Evolutionary conservation across 192 early-diverging fungal genomes (phyloP).

Genomic region (Coemansia sp.): DNA sequence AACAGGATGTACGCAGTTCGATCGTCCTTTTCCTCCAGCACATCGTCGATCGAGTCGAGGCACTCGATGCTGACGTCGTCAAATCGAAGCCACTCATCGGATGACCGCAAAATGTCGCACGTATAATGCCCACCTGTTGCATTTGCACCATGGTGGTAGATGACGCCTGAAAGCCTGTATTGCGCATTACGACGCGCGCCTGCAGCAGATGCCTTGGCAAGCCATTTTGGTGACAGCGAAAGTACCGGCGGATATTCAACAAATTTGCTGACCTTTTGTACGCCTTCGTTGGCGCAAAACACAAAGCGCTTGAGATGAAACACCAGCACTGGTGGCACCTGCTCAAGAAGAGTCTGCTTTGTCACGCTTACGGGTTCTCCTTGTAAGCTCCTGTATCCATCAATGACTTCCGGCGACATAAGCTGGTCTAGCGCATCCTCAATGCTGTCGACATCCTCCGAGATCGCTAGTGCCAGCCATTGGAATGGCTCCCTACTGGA

Average conservation of each 20-base stretch:
- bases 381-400: constrained; percentile 62
- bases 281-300: constrained; percentile 71
- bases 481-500: constrained; percentile 86
- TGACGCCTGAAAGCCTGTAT: constrained; percentile 82
- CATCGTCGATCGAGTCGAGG: constrained; percentile 36
- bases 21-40: constrained; percentile 43
- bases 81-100: constrained; percentile 83
- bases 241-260: constrained; percentile 70
- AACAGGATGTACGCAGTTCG: constrained; percentile 53
- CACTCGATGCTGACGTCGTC: constrained; percentile 82
- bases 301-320: constrained; percentile 94
- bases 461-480: constrained; percentile 85
- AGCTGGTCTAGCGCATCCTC: constrained; percentile 84
- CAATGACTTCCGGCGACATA: constrained; percentile 73
- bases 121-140: constrained; percentile 97
- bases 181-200: constrained; percentile 32
- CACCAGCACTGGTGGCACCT: constrained; percentile 84
- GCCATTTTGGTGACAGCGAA: constrained; percentile 60
- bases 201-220: constrained; percentile 22
- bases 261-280: constrained; percentile 84
- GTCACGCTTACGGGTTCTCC: constrained; percentile 61
- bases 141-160: constrained; percentile 90
- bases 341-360: constrained; percentile 82
- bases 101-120: constrained; percentile 76
- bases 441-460: constrained; percentile 66